Percentiles rank a stretch among this genome's conserved stretches.
Evolutionary conservation across 768 basidiomycete species (phyloP).

Genomic region (Trametes cingulata): DNA sequence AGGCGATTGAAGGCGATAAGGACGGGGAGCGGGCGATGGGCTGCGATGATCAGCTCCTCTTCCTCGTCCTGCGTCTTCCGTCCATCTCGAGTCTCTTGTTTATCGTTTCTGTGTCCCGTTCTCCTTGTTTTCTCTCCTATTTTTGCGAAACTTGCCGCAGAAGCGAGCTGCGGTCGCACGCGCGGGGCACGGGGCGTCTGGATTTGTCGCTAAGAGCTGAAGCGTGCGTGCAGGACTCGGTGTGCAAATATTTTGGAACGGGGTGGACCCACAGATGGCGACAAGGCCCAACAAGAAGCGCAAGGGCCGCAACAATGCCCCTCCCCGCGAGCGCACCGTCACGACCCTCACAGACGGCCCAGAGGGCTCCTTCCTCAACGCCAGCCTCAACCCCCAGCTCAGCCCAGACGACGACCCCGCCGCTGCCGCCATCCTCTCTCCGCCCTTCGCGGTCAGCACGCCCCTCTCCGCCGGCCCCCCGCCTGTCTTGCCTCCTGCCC

Average conservation of each 20-base stretch:
- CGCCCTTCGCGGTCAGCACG: constrained; percentile 27
- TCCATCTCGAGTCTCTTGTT: neutral
- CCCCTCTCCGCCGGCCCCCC: constrained; percentile 32
- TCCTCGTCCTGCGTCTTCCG: neutral
- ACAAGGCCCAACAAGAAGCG: constrained; percentile 66
- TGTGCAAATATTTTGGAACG: constrained; percentile 13
- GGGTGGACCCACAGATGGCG: constrained; percentile 43
- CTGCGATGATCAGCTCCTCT: neutral
- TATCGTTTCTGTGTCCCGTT: neutral
- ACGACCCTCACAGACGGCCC: constrained; percentile 65
- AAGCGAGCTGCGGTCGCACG: neutral
- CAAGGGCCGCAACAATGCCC: constrained; percentile 53
- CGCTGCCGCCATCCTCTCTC: constrained; percentile 40
- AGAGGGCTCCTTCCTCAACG: constrained; percentile 50
- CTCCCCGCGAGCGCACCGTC: constrained; percentile 66
- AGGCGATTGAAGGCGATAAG: neutral
- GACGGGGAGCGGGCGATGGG: neutral
- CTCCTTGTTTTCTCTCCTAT: neutral
- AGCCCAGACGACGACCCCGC: constrained; percentile 42
- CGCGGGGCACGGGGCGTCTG: neutral
- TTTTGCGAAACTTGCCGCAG: neutral
- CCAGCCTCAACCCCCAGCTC: constrained; percentile 32
- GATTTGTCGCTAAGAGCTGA: constrained; percentile 6
- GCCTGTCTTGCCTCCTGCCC: constrained; percentile 35
- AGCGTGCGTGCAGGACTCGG: neutral